Conservation (phyloP, 78 protist genomes). For the Polysphondylium violaceum region DNA sequence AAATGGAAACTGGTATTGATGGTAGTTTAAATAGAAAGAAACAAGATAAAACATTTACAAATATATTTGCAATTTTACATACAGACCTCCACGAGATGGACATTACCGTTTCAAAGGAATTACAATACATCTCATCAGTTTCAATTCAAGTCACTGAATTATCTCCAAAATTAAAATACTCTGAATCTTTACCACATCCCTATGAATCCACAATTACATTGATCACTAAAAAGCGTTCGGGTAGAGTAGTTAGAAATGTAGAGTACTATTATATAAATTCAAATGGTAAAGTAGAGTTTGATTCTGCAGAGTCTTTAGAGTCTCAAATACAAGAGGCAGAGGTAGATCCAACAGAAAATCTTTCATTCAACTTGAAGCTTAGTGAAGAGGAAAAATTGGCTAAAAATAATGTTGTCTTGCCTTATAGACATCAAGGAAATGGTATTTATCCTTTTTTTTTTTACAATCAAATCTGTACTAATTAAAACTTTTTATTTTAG, state of each 20-base stretch:
- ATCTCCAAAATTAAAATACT: conserved; percentile 38
- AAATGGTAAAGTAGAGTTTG: conserved; percentile 52
- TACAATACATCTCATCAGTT: conserved; percentile 62
- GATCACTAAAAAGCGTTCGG: conserved; percentile 58
- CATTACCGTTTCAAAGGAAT: conserved; percentile 22
- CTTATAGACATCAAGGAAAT: conserved; percentile 71
- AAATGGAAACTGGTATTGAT: conserved; percentile 65
- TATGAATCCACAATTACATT: conserved; percentile 73
- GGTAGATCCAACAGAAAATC: conserved; percentile 66
- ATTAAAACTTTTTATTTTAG: neutral
- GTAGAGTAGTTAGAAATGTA: conserved; percentile 72
- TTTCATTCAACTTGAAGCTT: conserved; percentile 76
- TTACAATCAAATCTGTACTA: neutral
- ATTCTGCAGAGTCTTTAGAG: conserved; percentile 62
- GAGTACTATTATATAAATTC: conserved; percentile 61
- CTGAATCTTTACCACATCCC: conserved; percentile 38
- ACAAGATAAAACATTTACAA: conserved; percentile 12
- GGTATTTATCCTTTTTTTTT: no score
- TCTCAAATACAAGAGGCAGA: conserved; percentile 20
- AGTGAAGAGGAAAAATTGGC: conserved; percentile 75
- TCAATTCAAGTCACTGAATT: conserved; percentile 63
- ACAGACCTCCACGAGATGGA: conserved; percentile 53
- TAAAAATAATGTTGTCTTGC: conserved; percentile 62
- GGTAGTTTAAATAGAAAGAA: conserved; percentile 29
- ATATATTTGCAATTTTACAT: conserved; percentile 59